These are phyloP conservation scores for Ustulina deusta DNA, from an alignment of 2,329 filamentous ascomycete species.

Conservation along the genomic window DNA sequence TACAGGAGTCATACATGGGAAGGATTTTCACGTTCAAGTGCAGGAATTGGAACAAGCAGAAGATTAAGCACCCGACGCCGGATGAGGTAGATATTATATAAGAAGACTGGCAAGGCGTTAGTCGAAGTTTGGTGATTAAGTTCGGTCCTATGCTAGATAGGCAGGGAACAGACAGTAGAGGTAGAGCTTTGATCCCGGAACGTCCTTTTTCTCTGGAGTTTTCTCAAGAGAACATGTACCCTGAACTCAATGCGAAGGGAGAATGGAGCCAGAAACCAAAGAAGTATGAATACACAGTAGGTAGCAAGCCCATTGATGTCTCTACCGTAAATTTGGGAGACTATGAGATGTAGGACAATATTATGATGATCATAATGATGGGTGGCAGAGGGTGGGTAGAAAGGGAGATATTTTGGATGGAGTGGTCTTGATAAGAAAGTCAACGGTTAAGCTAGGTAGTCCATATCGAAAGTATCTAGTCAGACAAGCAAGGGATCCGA, in stretches of 20 bases:
- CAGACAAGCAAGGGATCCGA: conserved; percentile 20
- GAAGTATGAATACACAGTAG: neutral
- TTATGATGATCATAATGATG: neutral
- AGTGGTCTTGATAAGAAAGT: conserved; percentile 4
- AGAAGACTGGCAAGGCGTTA: conserved; percentile 11
- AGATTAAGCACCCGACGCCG: neutral
- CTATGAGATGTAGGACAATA: conserved; percentile 3
- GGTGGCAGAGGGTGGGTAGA: neutral
- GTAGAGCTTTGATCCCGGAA: conserved; percentile 4
- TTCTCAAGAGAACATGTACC: neutral
- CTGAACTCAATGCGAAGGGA: neutral
- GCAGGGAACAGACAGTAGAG: neutral
- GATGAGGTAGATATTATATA: conserved; percentile 21
- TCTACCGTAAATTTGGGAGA: conserved; percentile 4
- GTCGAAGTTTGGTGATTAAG: conserved; percentile 18
- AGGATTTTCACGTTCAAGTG: conserved; percentile 1
- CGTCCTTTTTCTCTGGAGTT: neutral
- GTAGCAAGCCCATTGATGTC: neutral
- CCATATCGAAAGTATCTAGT: neutral
- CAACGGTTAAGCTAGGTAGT: conserved; percentile 9
- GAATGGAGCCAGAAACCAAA: neutral
- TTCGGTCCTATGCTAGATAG: neutral
- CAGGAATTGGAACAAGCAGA: neutral
- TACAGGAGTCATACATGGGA: conserved; percentile 5
- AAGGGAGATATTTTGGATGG: conserved; percentile 1